Evolutionary conservation across 2,329 filamentous ascomycete genomes (phyloP).

Genomic region (Fusarium haematococcum): DNA sequence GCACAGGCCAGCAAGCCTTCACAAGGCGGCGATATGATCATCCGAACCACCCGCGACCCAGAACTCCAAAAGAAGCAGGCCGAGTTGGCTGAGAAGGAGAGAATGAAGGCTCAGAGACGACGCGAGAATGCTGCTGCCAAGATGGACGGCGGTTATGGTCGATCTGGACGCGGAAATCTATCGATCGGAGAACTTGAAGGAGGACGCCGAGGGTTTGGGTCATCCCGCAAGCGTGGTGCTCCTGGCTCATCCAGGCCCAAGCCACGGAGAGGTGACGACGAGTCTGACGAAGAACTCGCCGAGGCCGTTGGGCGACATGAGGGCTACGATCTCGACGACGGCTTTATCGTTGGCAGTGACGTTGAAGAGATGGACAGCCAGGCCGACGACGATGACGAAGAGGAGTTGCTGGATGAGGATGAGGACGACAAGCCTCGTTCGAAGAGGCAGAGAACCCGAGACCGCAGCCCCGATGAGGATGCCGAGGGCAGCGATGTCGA

Average conservation of each 20-base stretch:
- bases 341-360: constrained; percentile 81
- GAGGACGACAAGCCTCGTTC: constrained; percentile 59
- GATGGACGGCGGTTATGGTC: constrained; percentile 67
- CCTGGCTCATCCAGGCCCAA: constrained; percentile 63
- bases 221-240: constrained; percentile 65
- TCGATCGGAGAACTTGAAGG: constrained; percentile 79
- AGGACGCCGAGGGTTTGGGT: constrained; percentile 60
- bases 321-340: constrained; percentile 84
- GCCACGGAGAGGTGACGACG: constrained; percentile 72
- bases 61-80: constrained; percentile 80
- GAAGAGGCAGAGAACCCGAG: constrained; percentile 65
- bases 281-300: constrained; percentile 80
- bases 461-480: constrained; percentile 59
- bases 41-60: constrained; percentile 78
- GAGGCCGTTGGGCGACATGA: constrained; percentile 72
- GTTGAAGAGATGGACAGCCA: constrained; percentile 74
- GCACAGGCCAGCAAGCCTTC: constrained; percentile 70
- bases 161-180: constrained; percentile 67
- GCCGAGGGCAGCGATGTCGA: constrained; percentile 68
- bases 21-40: constrained; percentile 72
- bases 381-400: constrained; percentile 74
- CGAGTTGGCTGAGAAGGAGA: constrained; percentile 80
- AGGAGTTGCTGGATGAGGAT: constrained; percentile 62
- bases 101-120: constrained; percentile 72
- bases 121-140: constrained; percentile 76